These are phyloP conservation scores for Mucor lusitanicus DNA, from an alignment of 371 early-diverging fungal genomes.

Conservation along the genomic window DNA sequence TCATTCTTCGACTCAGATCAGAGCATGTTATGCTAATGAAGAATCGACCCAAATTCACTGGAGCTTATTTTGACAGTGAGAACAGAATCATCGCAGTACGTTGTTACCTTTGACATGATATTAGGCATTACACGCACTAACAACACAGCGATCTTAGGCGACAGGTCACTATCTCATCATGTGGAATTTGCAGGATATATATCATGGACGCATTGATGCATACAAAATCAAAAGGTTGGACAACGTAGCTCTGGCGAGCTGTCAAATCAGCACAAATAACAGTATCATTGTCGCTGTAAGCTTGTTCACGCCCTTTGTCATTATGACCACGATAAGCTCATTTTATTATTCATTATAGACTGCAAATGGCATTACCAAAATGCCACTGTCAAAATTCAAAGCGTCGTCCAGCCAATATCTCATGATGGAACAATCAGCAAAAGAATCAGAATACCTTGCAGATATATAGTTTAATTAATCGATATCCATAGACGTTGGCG, in stretches of 20 bases:
- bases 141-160: not conserved
- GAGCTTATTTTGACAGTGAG: not conserved
- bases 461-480: not conserved
- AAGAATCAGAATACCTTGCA: not conserved
- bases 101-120: no score
- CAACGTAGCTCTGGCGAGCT: not conserved
- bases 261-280: not conserved
- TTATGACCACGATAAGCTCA: not conserved
- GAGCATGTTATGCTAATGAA: not conserved
- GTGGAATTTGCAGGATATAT: not conserved
- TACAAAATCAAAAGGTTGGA: not conserved
- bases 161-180: not conserved
- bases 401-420: not conserved
- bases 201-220: not conserved
- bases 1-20: not conserved
- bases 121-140: no score
- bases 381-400: not conserved
- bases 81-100: not conserved
- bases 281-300: not conserved
- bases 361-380: not conserved
- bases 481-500: slow-evolving; percentile 16
- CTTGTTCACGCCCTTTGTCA: not conserved
- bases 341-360: not conserved
- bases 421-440: not conserved
- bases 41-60: not conserved